Conservation (phyloP, 495 filamentous ascomycete genomes). For the Xylaria venustula region DNA sequence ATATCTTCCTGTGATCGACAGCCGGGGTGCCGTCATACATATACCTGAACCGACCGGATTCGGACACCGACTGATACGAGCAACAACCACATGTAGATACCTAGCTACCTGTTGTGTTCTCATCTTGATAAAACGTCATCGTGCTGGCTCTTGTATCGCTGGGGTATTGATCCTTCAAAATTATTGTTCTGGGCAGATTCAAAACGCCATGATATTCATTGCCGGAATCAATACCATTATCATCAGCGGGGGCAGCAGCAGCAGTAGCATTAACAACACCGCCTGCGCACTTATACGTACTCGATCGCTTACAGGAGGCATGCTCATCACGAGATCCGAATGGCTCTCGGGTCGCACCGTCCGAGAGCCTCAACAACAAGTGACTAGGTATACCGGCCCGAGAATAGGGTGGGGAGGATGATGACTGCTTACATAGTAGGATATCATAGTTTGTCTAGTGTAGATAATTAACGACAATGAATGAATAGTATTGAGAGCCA, state of each 20-base stretch:
- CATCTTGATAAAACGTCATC: too few species aligned
- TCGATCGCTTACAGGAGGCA: not conserved
- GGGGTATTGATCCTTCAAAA: not conserved
- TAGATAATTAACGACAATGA: not conserved
- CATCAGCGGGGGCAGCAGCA: not conserved
- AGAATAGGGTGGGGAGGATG: too few species aligned
- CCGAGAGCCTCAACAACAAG: slow-evolving; percentile 1
- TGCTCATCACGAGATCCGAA: not conserved
- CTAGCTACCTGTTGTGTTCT: too few species aligned
- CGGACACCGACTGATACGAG: slow-evolving; percentile 15
- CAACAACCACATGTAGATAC: not conserved
- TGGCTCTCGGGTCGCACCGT: slow-evolving; percentile 8
- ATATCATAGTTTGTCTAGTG: not conserved
- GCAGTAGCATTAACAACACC: not conserved
- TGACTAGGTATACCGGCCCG: not conserved
- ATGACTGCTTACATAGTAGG: not conserved
- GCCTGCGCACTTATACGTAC: too few species aligned
- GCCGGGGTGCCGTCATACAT: not conserved
- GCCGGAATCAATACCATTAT: not conserved
- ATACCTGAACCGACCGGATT: not conserved
- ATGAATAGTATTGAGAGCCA: not conserved
- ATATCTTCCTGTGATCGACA: not conserved
- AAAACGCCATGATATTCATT: not conserved
- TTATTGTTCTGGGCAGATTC: not conserved
- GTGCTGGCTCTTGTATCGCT: not conserved